Percentiles rank a stretch among this genome's conserved stretches.
Evolutionary conservation across 2,329 filamentous ascomycete species (phyloP).

Genomic region (Pseudopyricularia javanii): DNA sequence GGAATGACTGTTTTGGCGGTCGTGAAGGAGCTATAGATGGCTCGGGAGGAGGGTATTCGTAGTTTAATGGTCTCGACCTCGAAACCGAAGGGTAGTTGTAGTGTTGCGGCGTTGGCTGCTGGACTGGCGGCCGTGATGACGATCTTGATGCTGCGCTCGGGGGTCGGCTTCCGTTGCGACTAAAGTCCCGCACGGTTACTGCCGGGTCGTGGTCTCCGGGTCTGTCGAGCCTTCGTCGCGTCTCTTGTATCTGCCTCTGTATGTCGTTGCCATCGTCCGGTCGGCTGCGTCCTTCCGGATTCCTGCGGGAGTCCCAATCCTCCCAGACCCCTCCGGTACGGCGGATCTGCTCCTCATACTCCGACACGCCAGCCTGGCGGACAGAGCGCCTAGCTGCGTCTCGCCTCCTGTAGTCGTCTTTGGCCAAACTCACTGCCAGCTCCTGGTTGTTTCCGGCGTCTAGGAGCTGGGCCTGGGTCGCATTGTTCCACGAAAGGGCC

Average conservation of each 20-base stretch:
- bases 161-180: constrained; percentile 11
- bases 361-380: constrained; percentile 42
- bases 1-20: constrained; percentile 22
- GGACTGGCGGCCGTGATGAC: neutral
- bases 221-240: constrained; percentile 32
- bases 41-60: constrained; percentile 14
- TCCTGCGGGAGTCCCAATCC: constrained; percentile 22
- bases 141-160: constrained; percentile 5
- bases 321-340: constrained; percentile 32
- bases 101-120: constrained; percentile 3
- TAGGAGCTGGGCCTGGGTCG: constrained; percentile 40
- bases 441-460: constrained; percentile 62
- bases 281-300: neutral
- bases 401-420: constrained; percentile 57
- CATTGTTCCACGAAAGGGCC: constrained; percentile 34
- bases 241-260: constrained; percentile 39
- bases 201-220: constrained; percentile 12
- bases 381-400: constrained; percentile 47
- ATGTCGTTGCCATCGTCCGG: constrained; percentile 28
- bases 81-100: constrained; percentile 48
- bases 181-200: constrained; percentile 12
- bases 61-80: constrained; percentile 35
- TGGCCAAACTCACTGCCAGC: constrained; percentile 64
- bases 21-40: constrained; percentile 11
- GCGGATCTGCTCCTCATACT: constrained; percentile 43